Conservation (phyloP, 2,329 filamentous ascomycete species). For the Exophiala oligosperma region DNA sequence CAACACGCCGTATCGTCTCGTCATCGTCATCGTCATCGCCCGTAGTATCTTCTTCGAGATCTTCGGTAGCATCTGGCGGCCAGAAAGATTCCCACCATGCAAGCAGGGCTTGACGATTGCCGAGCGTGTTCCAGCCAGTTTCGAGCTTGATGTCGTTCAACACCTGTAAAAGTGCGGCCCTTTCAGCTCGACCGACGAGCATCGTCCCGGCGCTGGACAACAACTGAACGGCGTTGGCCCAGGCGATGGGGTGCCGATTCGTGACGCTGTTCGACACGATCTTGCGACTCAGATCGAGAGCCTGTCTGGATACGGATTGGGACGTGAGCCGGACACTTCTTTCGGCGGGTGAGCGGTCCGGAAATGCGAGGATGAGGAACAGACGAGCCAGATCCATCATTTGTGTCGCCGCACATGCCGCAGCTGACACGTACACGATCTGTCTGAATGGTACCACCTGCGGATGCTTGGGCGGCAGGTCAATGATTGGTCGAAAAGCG, state of each 20-base stretch:
- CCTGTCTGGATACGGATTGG: not conserved
- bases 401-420: constrained; percentile 16
- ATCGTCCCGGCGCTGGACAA: not conserved
- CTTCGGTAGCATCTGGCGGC: not conserved
- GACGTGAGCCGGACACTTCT: not conserved
- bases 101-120: not conserved
- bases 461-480: not conserved
- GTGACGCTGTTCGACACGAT: constrained; percentile 1
- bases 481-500: not conserved
- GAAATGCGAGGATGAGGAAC: constrained; percentile 14
- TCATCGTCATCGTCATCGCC: not conserved
- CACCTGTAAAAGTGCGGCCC: not conserved
- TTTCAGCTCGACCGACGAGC: not conserved
- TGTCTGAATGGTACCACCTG: not conserved
- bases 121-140: constrained; percentile 6
- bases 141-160: constrained; percentile 2
- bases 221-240: constrained; percentile 3
- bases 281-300: not conserved
- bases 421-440: not conserved
- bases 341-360: not conserved
- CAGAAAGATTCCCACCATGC: constrained; percentile 5
- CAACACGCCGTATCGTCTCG: not conserved
- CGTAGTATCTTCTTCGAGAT: not conserved
- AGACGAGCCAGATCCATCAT: constrained; percentile 18
- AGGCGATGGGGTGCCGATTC: not conserved